Conservation (phyloP, 139 green algal species). For the Tetradesmus lagerheimii region DNA sequence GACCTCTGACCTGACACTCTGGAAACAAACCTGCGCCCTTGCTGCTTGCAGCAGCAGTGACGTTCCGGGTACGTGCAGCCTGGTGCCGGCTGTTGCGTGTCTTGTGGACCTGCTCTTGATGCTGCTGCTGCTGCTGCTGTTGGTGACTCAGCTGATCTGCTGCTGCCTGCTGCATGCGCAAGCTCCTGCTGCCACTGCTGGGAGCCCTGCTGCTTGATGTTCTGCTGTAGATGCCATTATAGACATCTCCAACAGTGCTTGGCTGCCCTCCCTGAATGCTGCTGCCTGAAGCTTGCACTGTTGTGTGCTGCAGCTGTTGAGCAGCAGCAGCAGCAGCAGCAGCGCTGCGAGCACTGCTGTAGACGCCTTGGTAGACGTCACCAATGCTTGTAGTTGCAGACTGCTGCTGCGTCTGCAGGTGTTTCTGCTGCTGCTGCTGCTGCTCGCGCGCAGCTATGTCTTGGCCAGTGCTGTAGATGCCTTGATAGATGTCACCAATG, state of each 20-base stretch:
- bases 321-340: not conserved
- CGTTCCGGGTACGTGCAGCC: not conserved
- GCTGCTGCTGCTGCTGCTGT: not conserved
- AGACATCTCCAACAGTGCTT: not conserved
- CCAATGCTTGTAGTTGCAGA: not conserved
- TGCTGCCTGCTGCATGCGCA: not conserved
- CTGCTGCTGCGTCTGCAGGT: no score
- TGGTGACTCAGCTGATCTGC: not conserved
- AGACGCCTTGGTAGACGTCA: not conserved
- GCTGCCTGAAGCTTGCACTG: not conserved
- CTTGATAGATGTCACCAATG: not conserved
- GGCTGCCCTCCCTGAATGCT: not conserved
- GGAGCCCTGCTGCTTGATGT: not conserved
- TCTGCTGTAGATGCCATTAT: not conserved
- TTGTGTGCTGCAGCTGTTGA: no score
- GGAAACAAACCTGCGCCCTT: not conserved
- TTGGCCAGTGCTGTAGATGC: no score
- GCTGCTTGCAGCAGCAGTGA: not conserved
- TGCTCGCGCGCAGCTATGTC: no score
- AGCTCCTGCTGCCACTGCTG: not conserved
- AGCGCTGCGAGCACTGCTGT: no score
- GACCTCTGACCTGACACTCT: no score
- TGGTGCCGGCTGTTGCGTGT: not conserved
- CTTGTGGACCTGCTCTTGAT: not conserved
- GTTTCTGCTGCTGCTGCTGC: not conserved